Conservation (phyloP, 768 basidiomycete genomes). For the Russula brevipes region DNA sequence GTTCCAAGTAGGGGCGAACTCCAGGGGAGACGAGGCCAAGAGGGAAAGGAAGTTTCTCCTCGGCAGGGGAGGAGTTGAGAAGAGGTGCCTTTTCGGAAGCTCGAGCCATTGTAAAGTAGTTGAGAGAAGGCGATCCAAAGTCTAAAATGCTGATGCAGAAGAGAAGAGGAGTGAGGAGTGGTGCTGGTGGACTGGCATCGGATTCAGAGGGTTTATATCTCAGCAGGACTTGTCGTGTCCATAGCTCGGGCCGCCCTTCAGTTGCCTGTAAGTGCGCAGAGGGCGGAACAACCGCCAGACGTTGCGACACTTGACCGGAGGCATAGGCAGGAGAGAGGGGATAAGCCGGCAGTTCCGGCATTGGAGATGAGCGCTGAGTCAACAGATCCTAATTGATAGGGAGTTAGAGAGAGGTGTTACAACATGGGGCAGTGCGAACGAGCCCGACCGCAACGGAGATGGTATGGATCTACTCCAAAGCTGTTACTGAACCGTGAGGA, state of each 20-base stretch:
- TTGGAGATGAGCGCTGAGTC: background rate
- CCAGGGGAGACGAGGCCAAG: slow-evolving; percentile 22
- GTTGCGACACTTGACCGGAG: background rate
- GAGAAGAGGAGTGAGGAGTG: background rate
- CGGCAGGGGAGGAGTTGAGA: slow-evolving; percentile 1
- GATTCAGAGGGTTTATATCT: slow-evolving; percentile 3
- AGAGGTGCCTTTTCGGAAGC: slow-evolving; percentile 12
- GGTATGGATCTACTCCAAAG: background rate
- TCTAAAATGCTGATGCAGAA: slow-evolving; percentile 2
- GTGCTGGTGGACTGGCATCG: background rate
- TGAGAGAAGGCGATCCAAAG: background rate
- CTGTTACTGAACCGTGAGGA: background rate
- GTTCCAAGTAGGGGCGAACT: slow-evolving; percentile 25
- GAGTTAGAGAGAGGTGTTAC: background rate
- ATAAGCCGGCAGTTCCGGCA: slow-evolving; percentile 4
- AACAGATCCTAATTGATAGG: slow-evolving; percentile 14
- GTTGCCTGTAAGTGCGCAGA: background rate
- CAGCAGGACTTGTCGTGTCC: background rate
- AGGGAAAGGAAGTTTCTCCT: slow-evolving; percentile 24
- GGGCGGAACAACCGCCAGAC: background rate
- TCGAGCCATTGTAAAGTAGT: slow-evolving; percentile 1
- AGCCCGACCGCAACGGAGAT: slow-evolving; percentile 2
- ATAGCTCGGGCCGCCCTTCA: background rate
- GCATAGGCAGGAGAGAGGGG: background rate
- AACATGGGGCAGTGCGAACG: background rate